Base-by-base conservation (phyloP, 1,284 basidiomycete genomes). In the Phellopilus nigrolimitatus region DNA sequence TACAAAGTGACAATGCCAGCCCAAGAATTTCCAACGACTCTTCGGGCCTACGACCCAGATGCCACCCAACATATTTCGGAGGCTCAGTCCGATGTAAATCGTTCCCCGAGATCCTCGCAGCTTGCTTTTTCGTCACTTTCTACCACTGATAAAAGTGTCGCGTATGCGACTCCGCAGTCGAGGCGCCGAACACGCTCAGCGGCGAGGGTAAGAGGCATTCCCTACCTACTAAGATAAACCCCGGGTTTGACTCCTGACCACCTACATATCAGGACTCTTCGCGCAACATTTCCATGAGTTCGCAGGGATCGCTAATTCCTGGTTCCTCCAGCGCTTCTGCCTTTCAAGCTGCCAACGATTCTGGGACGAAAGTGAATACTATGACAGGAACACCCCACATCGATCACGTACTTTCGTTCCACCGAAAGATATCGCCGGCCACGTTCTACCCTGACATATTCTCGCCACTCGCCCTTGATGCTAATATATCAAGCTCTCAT, bases 371-470 rank as follows among this genome's bases (percentile, higher is more conserved):
- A n/a, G n/a, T n/a, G n/a, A n/a, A n/a, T n/a, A n/a, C n/a, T n/a
- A n/a, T n/a, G n/a, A 24, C 10, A 4, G 34, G 6, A 19, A 47
- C 51, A 40, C 45, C 46, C 24, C 45, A 53, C 21, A 36, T 53
- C 24, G 51, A 53, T 22, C 51, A 48, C 40, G 51, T 53, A 19
- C 38, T 53, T 24, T 42, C 39, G 13, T 53, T 53, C 37, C 51
- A 53, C 24, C 51, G 43, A 24, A 40, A 53, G 34, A 33, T 53
- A 25, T 44, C 49, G 2, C 40, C 49, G 15, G 30, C 49, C 5
- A 19, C 31, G 10, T 51, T 51, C 33, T 25, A 41, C 17, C 49
- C 41, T 24, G 39, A 51, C 24, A 27, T 37, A 6, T 44, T 51
- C 41, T 37, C 48, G 1, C 43, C 49, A n/a, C 28, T 51, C 31